Base-by-base conservation (phyloP, 768 basidiomycete species). In the Gymnopilus dilepis region DNA sequence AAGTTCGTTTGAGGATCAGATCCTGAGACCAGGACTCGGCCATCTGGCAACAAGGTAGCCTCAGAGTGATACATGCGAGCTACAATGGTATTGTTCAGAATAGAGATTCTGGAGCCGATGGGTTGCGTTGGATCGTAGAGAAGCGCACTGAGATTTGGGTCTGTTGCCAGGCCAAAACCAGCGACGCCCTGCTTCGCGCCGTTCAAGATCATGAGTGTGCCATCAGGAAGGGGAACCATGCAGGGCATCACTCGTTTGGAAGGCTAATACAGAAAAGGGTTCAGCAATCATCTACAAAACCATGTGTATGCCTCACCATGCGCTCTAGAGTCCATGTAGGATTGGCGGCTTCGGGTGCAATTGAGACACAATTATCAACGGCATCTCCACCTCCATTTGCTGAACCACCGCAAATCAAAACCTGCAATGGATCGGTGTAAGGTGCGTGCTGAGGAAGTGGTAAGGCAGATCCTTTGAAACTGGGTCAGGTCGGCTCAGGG, bases 61-160 rank as follows among this genome's bases (percentile, higher is more conserved):
- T 82, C 90, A 0, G 91, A 92, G 72, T 92, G 91, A 65, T 93
- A 94, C 71, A 93, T 64, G 12, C 92, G 86, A 0, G 90, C 84
- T 21, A 94, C 86, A 38, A 86, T 90, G 30, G 90, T 92, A 24
- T 72, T 83, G 69, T 80, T 80, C 50, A 90, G 79, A 67, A 91
- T 84, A 8, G 91, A 86, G 63, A 91, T 78, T 28, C 91, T 86
- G 37, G 85, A 82, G 6, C 81, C 77, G 42, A 86, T 65, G 4
- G 91, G 82, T 54, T 82, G 73, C 0, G 82, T 69, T 0, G 91
- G 91, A 68, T 91, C 88, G 63, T 92, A 92, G 6, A 93, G 79
- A 19, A 92, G 62, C 0, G 90, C 91, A 2, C 72, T 76, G 19
- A 86, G 71, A 68, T 91, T 89, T 37, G 90, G 89, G 56, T 88